Evolutionary conservation across 768 basidiomycete species (phyloP).

Genomic region (Xerocomellus amylosporus): DNA sequence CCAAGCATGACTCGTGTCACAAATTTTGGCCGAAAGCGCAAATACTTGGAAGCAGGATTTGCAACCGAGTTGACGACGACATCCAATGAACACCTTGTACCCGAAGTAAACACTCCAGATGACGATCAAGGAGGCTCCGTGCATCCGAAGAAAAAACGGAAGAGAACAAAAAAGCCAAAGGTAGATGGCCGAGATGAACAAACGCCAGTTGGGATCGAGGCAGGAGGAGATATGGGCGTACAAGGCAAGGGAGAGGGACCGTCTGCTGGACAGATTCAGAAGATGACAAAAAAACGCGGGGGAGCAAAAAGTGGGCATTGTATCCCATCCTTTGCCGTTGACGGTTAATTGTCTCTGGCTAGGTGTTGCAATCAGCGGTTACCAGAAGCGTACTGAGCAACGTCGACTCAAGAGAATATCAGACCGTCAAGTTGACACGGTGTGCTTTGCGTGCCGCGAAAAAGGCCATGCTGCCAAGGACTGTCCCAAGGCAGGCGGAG

Average conservation of each 20-base stretch:
- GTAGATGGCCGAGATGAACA: constrained; percentile 4
- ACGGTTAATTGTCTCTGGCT: constrained; percentile 24
- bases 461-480: constrained; percentile 81
- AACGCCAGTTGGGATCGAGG: constrained; percentile 5
- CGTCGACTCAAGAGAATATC: constrained; percentile 64
- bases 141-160: constrained; percentile 58
- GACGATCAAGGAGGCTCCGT: constrained; percentile 10
- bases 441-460: constrained; percentile 84
- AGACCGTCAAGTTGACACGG: constrained; percentile 55
- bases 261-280: constrained; percentile 12
- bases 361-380: constrained; percentile 22
- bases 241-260: constrained; percentile 18
- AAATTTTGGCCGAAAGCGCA: constrained; percentile 70
- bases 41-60: constrained; percentile 65
- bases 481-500: constrained; percentile 52
- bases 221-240: constrained; percentile 16
- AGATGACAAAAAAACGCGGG: constrained; percentile 31
- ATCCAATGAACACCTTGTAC: background rate
- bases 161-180: constrained; percentile 47
- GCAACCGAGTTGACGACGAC: constrained; percentile 7
- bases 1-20: constrained; percentile 68
- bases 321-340: background rate
- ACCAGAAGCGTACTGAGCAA: constrained; percentile 45
- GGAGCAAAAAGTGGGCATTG: constrained; percentile 22
- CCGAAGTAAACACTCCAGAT: background rate